Percentiles rank a stretch among this genome's conserved stretches.
phyloP scores from a whole-genome alignment of 129 eudicot genomes.

The Flaveria ramosissima region DNA sequence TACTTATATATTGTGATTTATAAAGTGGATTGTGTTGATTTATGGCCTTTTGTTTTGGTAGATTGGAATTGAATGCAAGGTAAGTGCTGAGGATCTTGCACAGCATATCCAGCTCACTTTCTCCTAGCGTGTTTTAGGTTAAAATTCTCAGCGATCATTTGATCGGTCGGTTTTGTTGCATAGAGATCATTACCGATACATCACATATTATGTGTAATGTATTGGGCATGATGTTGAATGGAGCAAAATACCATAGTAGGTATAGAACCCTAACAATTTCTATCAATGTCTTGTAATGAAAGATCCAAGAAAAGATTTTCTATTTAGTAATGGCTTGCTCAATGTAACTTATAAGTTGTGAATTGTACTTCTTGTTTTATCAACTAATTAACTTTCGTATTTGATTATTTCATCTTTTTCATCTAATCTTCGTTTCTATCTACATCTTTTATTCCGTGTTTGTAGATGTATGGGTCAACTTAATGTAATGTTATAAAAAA shows the following conservation, averaged over 20 bases:
- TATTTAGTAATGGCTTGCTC: slow-evolving; percentile 7
- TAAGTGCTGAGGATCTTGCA: slow-evolving; percentile 93
- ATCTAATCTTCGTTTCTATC: too few relatives aligned
- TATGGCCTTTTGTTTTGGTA: slow-evolving; percentile 35
- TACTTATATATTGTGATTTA: background rate
- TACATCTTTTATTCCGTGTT: too few relatives aligned
- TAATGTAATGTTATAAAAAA: too few relatives aligned
- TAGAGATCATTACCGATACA: slow-evolving; percentile 31
- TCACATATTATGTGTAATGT: slow-evolving; percentile 20
- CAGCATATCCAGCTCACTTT: slow-evolving; percentile 86
- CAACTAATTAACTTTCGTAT: background rate
- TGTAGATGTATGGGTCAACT: too few relatives aligned
- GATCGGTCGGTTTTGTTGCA: slow-evolving; percentile 18
- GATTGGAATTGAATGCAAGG: slow-evolving; percentile 97
- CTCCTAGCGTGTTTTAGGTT: slow-evolving; percentile 40
- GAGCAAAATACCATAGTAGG: slow-evolving; percentile 16
- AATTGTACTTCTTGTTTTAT: background rate
- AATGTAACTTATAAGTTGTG: slow-evolving; percentile 6
- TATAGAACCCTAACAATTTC: slow-evolving; percentile 22
- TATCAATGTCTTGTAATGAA: slow-evolving; percentile 14
- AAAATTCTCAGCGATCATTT: slow-evolving; percentile 2
- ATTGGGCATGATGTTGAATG: slow-evolving; percentile 30
- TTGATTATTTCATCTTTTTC: too few relatives aligned
- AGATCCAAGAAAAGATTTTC: slow-evolving; percentile 16
- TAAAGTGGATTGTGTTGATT: background rate